Percentiles rank a stretch among this genome's conserved stretches.
Conservation (phyloP, 306 rosid species). For the Corylus avellana region DNA sequence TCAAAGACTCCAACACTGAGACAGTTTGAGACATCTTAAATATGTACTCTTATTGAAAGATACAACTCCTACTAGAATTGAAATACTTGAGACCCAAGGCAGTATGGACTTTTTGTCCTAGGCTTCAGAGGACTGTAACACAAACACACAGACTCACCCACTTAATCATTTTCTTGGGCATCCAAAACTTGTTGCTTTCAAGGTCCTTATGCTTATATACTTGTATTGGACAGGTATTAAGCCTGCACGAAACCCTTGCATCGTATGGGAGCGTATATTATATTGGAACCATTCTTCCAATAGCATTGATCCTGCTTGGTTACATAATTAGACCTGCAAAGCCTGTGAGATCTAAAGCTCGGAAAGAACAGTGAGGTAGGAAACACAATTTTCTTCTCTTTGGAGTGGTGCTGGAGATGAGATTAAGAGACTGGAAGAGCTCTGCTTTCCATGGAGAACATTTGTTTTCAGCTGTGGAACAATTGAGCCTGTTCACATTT, state of each 20-base stretch:
- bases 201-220: constrained; percentile 29
- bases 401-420: constrained; percentile 30
- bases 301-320: constrained; percentile 61
- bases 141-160: neutral
- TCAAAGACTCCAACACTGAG: no score
- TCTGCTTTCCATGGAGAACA: constrained; percentile 34
- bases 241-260: constrained; percentile 80
- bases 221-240: constrained; percentile 66
- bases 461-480: constrained; percentile 25
- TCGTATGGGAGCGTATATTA: constrained; percentile 82
- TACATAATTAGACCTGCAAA: constrained; percentile 68
- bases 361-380: constrained; percentile 65
- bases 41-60: no score
- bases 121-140: neutral
- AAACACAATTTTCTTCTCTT: constrained; percentile 20
- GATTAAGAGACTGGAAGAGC: constrained; percentile 29
- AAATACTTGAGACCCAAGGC: no score
- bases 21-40: no score
- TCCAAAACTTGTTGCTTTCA: constrained; percentile 16
- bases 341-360: constrained; percentile 61
- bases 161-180: neutral
- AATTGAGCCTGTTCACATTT: constrained; percentile 23
- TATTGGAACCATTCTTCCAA: constrained; percentile 76
- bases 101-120: no score
- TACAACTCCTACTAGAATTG: no score